Evolutionary conservation across 345 rosid species (phyloP).

Genomic region (Salix arbutifolia): DNA sequence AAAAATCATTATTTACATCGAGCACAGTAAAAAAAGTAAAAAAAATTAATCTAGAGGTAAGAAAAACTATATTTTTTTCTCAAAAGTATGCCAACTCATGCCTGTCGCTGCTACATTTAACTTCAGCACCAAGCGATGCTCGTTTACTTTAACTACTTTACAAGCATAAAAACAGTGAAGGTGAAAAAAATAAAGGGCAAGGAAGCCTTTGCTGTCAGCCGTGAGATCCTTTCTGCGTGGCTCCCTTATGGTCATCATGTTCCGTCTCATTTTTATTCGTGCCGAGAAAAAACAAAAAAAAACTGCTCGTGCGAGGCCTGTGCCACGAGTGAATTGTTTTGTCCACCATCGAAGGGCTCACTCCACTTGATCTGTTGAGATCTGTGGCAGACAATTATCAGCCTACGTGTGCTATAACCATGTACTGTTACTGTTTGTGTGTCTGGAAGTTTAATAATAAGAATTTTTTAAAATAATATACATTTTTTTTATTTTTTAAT

Average conservation of each 20-base stretch:
- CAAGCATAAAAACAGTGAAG: neutral
- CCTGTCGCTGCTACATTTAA: neutral
- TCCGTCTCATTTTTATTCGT: no score
- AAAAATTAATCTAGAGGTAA: no score
- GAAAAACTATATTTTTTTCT: no score
- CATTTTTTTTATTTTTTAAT: no score
- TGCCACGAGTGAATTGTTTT: neutral
- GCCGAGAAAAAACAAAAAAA: neutral
- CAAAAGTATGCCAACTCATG: no score
- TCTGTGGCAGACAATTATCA: neutral
- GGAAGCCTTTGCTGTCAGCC: neutral
- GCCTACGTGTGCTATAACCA: no score
- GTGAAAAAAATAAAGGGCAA: neutral
- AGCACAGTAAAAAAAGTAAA: no score
- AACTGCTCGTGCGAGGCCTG: neutral
- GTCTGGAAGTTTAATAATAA: no score
- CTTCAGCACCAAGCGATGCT: neutral
- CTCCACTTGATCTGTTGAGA: neutral
- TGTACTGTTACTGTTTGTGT: no score
- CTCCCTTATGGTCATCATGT: neutral
- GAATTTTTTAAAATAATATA: no score
- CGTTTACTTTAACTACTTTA: neutral
- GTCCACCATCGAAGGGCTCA: neutral
- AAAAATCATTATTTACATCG: no score
- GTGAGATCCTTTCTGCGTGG: neutral